Conservation (phyloP, 2,329 filamentous ascomycete genomes). For the Escovopsis sp. region DNA sequence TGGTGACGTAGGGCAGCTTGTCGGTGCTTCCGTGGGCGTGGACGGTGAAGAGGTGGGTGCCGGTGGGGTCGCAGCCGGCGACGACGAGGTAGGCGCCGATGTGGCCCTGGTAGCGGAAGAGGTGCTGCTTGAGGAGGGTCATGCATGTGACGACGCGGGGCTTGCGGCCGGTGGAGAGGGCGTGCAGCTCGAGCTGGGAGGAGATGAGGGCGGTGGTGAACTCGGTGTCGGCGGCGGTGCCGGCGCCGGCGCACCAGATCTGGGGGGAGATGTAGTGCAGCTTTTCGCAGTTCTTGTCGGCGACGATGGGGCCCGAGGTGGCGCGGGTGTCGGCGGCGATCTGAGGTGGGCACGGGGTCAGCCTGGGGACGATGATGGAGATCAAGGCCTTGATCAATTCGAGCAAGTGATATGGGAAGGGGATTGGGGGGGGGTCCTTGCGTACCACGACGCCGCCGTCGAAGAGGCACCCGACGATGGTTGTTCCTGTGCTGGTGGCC, state of each 20-base stretch:
- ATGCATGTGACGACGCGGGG: slow-evolving; percentile 97
- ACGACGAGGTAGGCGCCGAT: slow-evolving; percentile 97
- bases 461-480: slow-evolving; percentile 94
- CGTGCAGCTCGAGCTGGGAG: slow-evolving; percentile 94
- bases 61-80: slow-evolving; percentile 90
- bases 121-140: slow-evolving; percentile 98
- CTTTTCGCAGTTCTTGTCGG: slow-evolving; percentile 99
- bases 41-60: slow-evolving; percentile 90
- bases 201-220: slow-evolving; percentile 98
- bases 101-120: slow-evolving; percentile 95
- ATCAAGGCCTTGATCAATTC: not conserved
- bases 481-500: slow-evolving; percentile 96
- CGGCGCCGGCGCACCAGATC: slow-evolving; percentile 98
- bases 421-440: slow-evolving; percentile 10
- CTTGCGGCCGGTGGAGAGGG: slow-evolving; percentile 89
- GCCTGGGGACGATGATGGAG: not conserved
- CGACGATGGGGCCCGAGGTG: slow-evolving; percentile 93
- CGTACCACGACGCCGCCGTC: slow-evolving; percentile 88
- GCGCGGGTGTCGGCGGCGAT: slow-evolving; percentile 97
- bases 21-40: slow-evolving; percentile 97
- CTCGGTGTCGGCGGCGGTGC: slow-evolving; percentile 95
- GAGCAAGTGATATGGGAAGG: not conserved
- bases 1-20: slow-evolving; percentile 97
- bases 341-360: slow-evolving; percentile 26
- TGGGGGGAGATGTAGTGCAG: slow-evolving; percentile 97